A percentile compares a stretch with the other conserved stretches of the same genome.
These are phyloP conservation scores for Rhodocollybia butyracea DNA, from an alignment of 768 basidiomycete genomes.

Conservation along the genomic window DNA sequence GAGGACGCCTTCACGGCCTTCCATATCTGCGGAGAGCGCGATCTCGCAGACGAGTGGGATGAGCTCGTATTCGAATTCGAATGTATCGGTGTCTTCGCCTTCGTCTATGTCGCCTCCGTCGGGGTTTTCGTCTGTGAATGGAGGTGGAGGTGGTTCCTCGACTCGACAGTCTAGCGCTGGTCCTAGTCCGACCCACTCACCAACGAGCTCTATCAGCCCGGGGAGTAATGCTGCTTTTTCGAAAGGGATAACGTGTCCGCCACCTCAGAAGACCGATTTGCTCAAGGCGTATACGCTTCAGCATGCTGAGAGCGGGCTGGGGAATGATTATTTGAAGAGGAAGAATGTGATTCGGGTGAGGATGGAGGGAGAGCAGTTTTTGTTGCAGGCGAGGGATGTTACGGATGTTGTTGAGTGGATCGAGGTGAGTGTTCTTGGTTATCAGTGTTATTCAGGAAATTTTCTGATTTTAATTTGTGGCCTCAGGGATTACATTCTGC, in stretches of 20 bases:
- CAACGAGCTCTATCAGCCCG: background rate
- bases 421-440: slow-evolving; percentile 62
- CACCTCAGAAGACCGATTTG: slow-evolving; percentile 49
- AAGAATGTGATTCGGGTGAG: slow-evolving; percentile 91
- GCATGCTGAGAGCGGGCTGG: slow-evolving; percentile 89
- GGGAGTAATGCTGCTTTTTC: slow-evolving; percentile 7
- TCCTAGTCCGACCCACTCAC: background rate
- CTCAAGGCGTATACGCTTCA: slow-evolving; percentile 79
- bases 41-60: background rate
- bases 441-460: background rate
- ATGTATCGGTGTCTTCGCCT: no score
- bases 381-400: slow-evolving; percentile 84
- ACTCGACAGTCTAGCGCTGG: background rate
- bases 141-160: background rate
- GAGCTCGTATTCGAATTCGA: background rate
- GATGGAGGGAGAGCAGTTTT: slow-evolving; percentile 94
- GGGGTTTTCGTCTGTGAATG: background rate
- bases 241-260: slow-evolving; percentile 24
- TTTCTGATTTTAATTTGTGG: background rate
- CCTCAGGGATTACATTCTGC: slow-evolving; percentile 83
- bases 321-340: slow-evolving; percentile 91
- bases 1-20: slow-evolving; percentile 15
- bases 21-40: slow-evolving; percentile 5
- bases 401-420: slow-evolving; percentile 92
- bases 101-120: no score